These are phyloP conservation scores for Globisporangium canariense DNA, from an alignment of 352 stramenopile genomes.

Conservation along the genomic window DNA sequence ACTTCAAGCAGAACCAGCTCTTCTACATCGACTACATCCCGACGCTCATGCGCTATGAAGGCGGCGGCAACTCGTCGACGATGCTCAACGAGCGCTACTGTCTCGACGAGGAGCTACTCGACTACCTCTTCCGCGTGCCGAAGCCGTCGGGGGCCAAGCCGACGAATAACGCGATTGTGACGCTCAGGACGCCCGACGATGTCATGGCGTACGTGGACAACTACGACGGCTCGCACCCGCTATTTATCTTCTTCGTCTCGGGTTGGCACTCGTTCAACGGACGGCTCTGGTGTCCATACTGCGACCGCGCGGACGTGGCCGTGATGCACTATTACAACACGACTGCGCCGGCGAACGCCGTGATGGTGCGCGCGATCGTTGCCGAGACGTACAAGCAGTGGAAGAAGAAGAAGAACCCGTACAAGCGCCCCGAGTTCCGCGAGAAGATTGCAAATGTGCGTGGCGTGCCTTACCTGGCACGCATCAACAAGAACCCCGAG, in stretches of 20 bases:
- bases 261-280: slow-evolving; percentile 72
- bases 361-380: slow-evolving; percentile 57
- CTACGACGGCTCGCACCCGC: slow-evolving; percentile 69
- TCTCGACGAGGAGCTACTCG: slow-evolving; percentile 56
- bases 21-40: slow-evolving; percentile 85
- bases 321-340: slow-evolving; percentile 80
- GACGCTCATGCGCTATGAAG: slow-evolving; percentile 75
- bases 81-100: slow-evolving; percentile 73
- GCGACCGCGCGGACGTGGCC: slow-evolving; percentile 66
- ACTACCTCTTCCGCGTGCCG: slow-evolving; percentile 63
- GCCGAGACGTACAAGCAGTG: slow-evolving; percentile 56
- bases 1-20: slow-evolving; percentile 74
- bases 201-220: slow-evolving; percentile 49
- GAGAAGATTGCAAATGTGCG: slow-evolving; percentile 52
- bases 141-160: slow-evolving; percentile 30
- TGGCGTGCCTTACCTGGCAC: slow-evolving; percentile 63
- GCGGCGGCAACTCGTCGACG: slow-evolving; percentile 60
- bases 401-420: slow-evolving; percentile 78
- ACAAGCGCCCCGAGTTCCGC: slow-evolving; percentile 55
- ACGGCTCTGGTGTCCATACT: slow-evolving; percentile 80
- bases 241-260: slow-evolving; percentile 78
- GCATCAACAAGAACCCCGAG: slow-evolving; percentile 38
- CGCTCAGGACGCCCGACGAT: slow-evolving; percentile 30
- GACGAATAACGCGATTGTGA: slow-evolving; percentile 52
- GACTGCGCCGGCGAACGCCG: slow-evolving; percentile 46